Evolutionary conservation across 305 asterid genomes (phyloP), one percentile per base, ranked within the genome.

Genomic region (Nicotiana rustica): DNA sequence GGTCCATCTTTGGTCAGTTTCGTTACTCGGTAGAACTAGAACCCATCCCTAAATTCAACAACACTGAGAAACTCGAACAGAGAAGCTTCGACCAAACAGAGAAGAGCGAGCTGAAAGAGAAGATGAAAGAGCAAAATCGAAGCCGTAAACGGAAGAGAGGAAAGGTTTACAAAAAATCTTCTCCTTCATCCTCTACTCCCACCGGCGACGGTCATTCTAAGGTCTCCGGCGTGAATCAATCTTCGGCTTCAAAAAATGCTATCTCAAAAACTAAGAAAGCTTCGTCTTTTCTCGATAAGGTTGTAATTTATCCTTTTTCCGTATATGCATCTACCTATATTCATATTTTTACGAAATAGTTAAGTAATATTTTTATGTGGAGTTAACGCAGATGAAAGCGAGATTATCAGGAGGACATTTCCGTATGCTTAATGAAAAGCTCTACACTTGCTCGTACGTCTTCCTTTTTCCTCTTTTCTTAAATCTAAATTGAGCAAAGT

Each of bases 371-470:
- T 25, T 0, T 41, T 0, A 19, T 29, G 79, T 7, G 10, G 56
- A 52, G 57, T 67, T 83, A 10, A 60, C 62, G 85, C 82, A 90
- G 99, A 95, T 95, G 99, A 95, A 86, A 84, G 94, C 98, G 57
- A 91, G 91, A 83, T 89, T 95, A 80, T 91, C 97, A 10, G 99
- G 97, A 75, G 95, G 99, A 47, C 92, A 91, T 84, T 95, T 95
- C 84, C 98, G 97, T 79, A 94, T 94, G 97, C 88, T 94, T 71
- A 94, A 94, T 87, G 98, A 94, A 88, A 94, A 94, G 90, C 96
- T 94, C 75, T 94, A 94, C 90, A 92, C 97, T 79, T 94, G 97
- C 96, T 89, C 90, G 98, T 92, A 86, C 15, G 86, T 56, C 25
- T 29, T 49, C 62, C 67, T 44, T 59, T 7, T 64, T 79, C 19